phyloP scores from a whole-genome alignment of 2,329 filamentous ascomycete genomes.

The Pyricularia grisea region DNA sequence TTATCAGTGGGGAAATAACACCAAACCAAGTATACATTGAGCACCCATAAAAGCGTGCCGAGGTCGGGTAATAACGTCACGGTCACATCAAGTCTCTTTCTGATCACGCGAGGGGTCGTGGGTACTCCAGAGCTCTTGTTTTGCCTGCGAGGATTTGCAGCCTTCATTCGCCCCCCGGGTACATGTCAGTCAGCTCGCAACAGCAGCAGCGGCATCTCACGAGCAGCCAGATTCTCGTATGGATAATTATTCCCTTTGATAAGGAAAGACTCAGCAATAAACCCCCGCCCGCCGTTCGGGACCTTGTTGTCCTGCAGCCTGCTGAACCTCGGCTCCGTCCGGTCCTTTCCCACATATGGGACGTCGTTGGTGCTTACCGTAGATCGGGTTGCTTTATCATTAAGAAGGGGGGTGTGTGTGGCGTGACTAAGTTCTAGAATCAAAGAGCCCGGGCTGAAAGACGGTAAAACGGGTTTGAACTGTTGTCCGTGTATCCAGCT shows the following conservation, averaged over 20 bases:
- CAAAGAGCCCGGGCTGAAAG: not conserved
- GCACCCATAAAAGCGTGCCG: not conserved
- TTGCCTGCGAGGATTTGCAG: not conserved
- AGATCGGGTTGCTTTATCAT: not conserved
- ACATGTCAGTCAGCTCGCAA: not conserved
- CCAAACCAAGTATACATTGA: not conserved
- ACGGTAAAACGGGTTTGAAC: too few species aligned
- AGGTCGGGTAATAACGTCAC: not conserved
- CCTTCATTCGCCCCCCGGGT: not conserved
- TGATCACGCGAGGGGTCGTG: not conserved
- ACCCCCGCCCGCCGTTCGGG: too few species aligned
- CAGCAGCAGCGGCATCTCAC: not conserved
- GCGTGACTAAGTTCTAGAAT: not conserved
- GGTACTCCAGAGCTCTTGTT: too few species aligned
- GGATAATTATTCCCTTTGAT: not conserved
- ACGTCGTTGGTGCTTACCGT: not conserved
- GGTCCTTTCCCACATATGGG: not conserved
- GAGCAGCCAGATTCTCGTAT: not conserved
- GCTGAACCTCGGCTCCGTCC: not conserved
- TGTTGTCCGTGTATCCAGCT: too few species aligned
- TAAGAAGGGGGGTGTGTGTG: not conserved
- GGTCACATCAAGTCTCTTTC: not conserved
- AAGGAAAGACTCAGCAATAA: not conserved
- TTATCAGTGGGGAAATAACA: not conserved
- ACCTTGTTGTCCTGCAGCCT: not conserved